A percentile compares a stretch with the other conserved stretches of the same genome.
Conservation (phyloP, 140 eudicot species). For the Flaveria floridana region DNA sequence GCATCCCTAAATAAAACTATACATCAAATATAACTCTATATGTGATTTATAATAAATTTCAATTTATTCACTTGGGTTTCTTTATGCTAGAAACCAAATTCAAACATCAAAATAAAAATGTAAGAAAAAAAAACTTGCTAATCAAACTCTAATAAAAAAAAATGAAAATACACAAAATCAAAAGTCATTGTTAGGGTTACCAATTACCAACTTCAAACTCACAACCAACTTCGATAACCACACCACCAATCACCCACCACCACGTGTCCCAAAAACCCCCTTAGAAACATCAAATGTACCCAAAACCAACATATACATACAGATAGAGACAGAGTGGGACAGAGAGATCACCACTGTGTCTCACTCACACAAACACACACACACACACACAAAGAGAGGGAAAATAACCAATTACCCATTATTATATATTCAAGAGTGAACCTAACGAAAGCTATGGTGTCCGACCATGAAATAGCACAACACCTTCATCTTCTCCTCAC, state of each 20-base stretch:
- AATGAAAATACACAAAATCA: not conserved
- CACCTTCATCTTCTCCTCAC: constrained; percentile 51
- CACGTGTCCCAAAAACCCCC: not conserved
- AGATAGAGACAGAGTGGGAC: constrained; percentile 8
- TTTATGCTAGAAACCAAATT: no score
- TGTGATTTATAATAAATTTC: no score
- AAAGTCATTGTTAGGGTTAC: not conserved
- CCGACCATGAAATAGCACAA: constrained; percentile 69
- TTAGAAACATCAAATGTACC: not conserved
- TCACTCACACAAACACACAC: not conserved
- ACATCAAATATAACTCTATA: no score
- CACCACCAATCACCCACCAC: not conserved
- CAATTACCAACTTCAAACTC: not conserved
- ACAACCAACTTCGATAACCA: not conserved
- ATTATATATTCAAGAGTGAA: not conserved
- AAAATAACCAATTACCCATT: not conserved
- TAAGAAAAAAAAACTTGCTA: no score
- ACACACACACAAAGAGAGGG: constrained; percentile 3
- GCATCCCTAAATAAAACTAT: no score
- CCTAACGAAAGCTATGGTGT: constrained; percentile 38
- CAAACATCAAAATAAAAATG: no score
- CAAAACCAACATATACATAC: not conserved
- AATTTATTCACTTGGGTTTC: no score
- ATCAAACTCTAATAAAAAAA: no score
- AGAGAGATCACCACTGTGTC: constrained; percentile 16